phyloP scores from a whole-genome alignment of 2,329 filamentous ascomycete species.

The Coniella vitis region DNA sequence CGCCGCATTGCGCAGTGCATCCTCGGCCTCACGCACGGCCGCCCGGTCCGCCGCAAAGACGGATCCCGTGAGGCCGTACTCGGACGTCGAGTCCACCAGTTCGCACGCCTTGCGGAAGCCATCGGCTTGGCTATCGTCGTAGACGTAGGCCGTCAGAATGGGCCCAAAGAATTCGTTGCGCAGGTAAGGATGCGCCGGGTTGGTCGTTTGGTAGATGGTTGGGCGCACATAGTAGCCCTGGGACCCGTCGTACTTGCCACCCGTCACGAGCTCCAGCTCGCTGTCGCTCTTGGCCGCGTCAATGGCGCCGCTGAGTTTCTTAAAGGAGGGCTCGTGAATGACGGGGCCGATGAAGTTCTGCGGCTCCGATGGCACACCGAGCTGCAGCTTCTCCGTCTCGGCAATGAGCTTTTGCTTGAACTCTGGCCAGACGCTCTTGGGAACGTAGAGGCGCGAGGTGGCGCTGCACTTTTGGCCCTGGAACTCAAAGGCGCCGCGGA shows the following conservation, averaged over 20 bases:
- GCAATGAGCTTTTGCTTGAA: constrained; percentile 32
- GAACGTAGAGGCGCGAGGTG: constrained; percentile 48
- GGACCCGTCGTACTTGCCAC: constrained; percentile 36
- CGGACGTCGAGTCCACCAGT: constrained; percentile 63
- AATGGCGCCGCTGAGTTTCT: constrained; percentile 37
- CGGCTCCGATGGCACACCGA: constrained; percentile 27
- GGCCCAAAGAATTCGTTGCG: constrained; percentile 43
- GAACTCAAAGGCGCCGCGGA: constrained; percentile 43
- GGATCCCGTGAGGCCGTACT: constrained; percentile 53
- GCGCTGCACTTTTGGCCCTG: constrained; percentile 47
- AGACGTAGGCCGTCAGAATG: constrained; percentile 39
- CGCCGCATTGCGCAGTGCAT: constrained; percentile 44
- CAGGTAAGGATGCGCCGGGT: constrained; percentile 37
- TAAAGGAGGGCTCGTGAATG: constrained; percentile 40
- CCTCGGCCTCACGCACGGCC: constrained; percentile 43
- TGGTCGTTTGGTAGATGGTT: constrained; percentile 37
- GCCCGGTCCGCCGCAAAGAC: constrained; percentile 42
- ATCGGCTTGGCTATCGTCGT: constrained; percentile 35
- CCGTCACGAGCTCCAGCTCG: constrained; percentile 35
- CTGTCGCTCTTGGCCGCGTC: constrained; percentile 36
- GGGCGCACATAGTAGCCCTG: constrained; percentile 40
- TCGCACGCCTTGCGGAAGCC: constrained; percentile 46
- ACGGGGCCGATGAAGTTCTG: constrained; percentile 40
- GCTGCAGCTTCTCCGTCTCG: constrained; percentile 27
- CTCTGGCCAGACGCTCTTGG: constrained; percentile 34